A percentile compares a stretch with the other conserved stretches of the same genome.
Conservation (phyloP, 176 grass and related monocot species). For the Cenchrus fungigraminus region DNA sequence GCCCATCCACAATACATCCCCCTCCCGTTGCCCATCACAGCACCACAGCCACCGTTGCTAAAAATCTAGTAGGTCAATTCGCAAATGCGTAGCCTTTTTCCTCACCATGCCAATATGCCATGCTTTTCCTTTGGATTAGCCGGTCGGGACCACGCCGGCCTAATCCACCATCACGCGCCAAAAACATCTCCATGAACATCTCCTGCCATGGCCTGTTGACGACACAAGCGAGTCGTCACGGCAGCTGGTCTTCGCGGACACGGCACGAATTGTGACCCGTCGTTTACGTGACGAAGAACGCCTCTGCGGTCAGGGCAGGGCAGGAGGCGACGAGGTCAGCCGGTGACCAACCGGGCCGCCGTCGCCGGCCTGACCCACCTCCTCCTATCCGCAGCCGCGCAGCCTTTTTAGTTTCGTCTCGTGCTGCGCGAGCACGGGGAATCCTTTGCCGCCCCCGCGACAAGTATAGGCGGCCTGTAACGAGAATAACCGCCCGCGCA, state of each 20-base stretch:
- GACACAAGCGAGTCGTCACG: background rate
- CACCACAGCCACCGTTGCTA: background rate
- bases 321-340: constrained; percentile 41
- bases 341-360: constrained; percentile 32
- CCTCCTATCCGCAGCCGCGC: constrained; percentile 22
- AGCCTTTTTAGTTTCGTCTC: constrained; percentile 6
- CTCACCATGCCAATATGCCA: background rate
- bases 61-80: background rate
- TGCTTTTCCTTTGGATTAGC: background rate
- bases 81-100: background rate
- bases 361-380: constrained; percentile 29
- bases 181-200: background rate
- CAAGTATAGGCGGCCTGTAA: constrained; percentile 6
- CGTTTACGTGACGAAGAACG: constrained; percentile 47
- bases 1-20: background rate
- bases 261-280: constrained; percentile 9
- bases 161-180: background rate
- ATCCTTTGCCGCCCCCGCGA: constrained; percentile 31
- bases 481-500: constrained; percentile 51
- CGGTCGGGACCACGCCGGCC: background rate
- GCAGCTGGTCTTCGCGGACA: constrained; percentile 27
- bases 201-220: background rate
- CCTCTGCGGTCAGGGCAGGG: background rate
- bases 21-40: constrained; percentile 6
- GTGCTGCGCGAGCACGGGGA: background rate